These are phyloP conservation scores for Fusarium ramigenum DNA, from an alignment of 2,329 filamentous ascomycete species.

Conservation along the genomic window DNA sequence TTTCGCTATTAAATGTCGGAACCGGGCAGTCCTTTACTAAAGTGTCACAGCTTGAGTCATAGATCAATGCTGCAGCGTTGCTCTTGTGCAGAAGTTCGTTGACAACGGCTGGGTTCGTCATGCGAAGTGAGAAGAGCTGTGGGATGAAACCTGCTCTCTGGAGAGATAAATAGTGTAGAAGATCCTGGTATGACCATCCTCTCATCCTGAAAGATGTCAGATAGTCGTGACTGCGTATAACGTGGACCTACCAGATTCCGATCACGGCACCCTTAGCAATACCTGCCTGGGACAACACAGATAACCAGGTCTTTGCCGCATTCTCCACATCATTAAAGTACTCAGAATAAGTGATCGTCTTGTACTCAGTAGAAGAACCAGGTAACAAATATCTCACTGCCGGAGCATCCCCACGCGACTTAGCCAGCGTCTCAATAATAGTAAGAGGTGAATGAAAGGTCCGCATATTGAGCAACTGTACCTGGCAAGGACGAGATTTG, in stretches of 20 bases:
- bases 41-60: background rate
- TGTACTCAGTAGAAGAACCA: fast-evolving
- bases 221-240: fast-evolving
- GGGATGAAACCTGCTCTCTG: background rate
- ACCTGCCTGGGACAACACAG: background rate
- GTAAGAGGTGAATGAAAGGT: constrained; percentile 1
- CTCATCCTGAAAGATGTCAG: background rate
- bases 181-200: constrained; percentile 3
- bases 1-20: background rate
- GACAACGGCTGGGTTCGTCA: background rate
- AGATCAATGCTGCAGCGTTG: background rate
- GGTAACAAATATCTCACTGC: background rate
- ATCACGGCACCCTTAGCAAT: background rate
- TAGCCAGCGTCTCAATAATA: background rate
- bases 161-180: background rate
- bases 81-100: background rate
- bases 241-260: background rate
- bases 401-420: background rate
- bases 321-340: background rate
- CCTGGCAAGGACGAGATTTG: fast-evolving
- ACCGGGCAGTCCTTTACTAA: background rate
- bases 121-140: background rate
- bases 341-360: background rate
- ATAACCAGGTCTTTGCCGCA: background rate
- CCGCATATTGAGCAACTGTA: background rate